Conservation (phyloP, 2,329 filamentous ascomycete genomes). For the Ilyonectria robusta region DNA sequence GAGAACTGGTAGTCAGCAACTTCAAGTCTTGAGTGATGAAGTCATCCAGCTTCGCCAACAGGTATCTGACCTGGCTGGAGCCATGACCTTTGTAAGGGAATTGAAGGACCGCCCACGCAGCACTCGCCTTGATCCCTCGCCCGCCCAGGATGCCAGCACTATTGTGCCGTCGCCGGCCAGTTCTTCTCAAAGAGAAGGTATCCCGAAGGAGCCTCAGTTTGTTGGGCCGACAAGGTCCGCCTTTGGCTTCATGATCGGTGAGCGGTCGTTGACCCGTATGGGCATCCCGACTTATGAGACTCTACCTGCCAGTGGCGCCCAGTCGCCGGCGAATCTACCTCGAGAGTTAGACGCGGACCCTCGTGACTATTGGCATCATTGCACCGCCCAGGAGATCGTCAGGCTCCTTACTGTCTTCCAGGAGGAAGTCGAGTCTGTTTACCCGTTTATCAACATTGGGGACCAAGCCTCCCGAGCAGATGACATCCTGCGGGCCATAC, state of each 20-base stretch:
- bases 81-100: conserved; percentile 42
- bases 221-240: conserved; percentile 55
- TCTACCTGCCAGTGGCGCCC: conserved; percentile 42
- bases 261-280: conserved; percentile 54
- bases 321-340: conserved; percentile 39
- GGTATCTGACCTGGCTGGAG: conserved; percentile 47
- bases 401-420: conserved; percentile 54
- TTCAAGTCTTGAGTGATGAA: conserved; percentile 47
- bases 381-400: conserved; percentile 45
- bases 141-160: conserved; percentile 21
- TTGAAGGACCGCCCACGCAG: conserved; percentile 42
- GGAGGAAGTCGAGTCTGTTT: conserved; percentile 57
- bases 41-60: conserved; percentile 49
- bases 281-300: conserved; percentile 50
- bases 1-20: conserved; percentile 5
- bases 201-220: conserved; percentile 53
- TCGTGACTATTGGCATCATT: conserved; percentile 43
- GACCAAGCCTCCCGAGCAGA: conserved; percentile 45
- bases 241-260: conserved; percentile 54
- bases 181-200: conserved; percentile 32
- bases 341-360: conserved; percentile 25
- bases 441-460: conserved; percentile 52
- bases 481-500: conserved; percentile 47
- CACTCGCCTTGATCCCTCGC: conserved; percentile 28
- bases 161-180: conserved; percentile 38